Evolutionary conservation across 169 alveolate species (phyloP).

Genomic region (Eimeria acervulina): DNA sequence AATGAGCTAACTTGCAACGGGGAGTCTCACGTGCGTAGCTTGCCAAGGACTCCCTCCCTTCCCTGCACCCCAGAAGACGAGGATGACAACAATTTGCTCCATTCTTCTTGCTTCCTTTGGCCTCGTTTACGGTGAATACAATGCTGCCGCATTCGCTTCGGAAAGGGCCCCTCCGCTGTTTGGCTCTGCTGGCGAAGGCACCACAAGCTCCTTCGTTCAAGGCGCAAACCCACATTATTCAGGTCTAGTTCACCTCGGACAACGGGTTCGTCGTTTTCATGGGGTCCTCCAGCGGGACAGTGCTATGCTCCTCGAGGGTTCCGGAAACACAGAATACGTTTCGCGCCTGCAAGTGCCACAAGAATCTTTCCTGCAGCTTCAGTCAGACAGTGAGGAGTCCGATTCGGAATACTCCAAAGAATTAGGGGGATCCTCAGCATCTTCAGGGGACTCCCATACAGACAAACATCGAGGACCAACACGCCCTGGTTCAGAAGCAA

Average conservation of each 20-base stretch:
- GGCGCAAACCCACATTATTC: not conserved
- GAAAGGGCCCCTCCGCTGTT: not conserved
- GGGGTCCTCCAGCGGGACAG: slow-evolving; percentile 26
- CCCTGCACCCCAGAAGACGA: not conserved
- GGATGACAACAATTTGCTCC: not conserved
- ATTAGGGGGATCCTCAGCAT: not conserved
- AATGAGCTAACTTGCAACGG: slow-evolving; percentile 6
- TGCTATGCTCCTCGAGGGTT: not conserved
- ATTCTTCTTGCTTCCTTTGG: not conserved
- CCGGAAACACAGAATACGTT: not conserved
- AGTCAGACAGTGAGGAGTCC: not conserved
- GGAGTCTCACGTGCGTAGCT: slow-evolving; percentile 32
- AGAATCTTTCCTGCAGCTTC: slow-evolving; percentile 13
- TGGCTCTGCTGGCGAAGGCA: not conserved
- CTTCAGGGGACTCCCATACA: slow-evolving; percentile 3
- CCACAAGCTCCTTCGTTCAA: not conserved
- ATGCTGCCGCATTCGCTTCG: not conserved
- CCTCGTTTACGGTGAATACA: not conserved
- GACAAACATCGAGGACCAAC: not conserved
- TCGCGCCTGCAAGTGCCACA: not conserved
- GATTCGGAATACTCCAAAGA: not conserved
- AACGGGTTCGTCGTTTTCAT: not conserved
- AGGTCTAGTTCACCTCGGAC: not conserved
- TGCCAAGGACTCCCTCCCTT: slow-evolving; percentile 33
- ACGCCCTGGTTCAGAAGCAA: not conserved